These are phyloP conservation scores for Podospora appendiculata DNA, from an alignment of 495 filamentous ascomycete species.

Conservation along the genomic window DNA sequence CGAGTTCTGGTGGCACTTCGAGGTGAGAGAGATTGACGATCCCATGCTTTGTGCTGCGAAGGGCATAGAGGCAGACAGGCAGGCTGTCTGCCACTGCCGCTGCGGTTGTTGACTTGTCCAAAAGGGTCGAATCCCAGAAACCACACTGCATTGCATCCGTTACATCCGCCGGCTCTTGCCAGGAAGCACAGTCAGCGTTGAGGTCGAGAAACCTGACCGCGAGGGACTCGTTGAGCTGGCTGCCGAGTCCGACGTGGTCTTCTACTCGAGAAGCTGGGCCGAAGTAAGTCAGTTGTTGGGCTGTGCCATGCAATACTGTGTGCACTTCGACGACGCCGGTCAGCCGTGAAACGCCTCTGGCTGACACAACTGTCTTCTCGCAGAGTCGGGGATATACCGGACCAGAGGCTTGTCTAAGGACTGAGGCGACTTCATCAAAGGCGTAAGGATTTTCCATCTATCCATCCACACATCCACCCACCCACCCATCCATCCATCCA, in stretches of 20 bases:
- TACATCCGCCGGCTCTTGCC: slow-evolving; percentile 42
- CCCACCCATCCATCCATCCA: background rate
- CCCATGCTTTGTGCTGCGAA: background rate
- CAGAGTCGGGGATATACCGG: slow-evolving; percentile 25
- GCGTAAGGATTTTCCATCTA: slow-evolving; percentile 18
- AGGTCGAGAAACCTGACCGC: slow-evolving; percentile 61
- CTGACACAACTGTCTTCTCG: background rate
- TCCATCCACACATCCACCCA: background rate
- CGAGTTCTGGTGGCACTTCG: slow-evolving; percentile 66
- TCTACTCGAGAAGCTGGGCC: slow-evolving; percentile 66
- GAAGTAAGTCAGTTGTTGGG: slow-evolving; percentile 36
- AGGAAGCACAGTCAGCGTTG: slow-evolving; percentile 51
- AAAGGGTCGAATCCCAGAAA: slow-evolving; percentile 59
- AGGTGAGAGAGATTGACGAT: slow-evolving; percentile 41
- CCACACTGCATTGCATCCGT: slow-evolving; percentile 53
- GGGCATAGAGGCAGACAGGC: background rate
- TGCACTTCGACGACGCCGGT: no score
- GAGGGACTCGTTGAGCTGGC: slow-evolving; percentile 54
- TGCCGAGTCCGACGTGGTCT: slow-evolving; percentile 56
- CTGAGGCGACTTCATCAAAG: slow-evolving; percentile 15
- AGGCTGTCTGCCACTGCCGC: background rate
- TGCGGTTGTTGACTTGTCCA: background rate
- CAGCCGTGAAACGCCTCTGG: background rate
- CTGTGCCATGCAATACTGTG: background rate
- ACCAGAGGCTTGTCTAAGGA: slow-evolving; percentile 26